These are phyloP conservation scores for Hymenoscyphus infarciens DNA, from an alignment of 2,329 filamentous ascomycete species.

Conservation along the genomic window DNA sequence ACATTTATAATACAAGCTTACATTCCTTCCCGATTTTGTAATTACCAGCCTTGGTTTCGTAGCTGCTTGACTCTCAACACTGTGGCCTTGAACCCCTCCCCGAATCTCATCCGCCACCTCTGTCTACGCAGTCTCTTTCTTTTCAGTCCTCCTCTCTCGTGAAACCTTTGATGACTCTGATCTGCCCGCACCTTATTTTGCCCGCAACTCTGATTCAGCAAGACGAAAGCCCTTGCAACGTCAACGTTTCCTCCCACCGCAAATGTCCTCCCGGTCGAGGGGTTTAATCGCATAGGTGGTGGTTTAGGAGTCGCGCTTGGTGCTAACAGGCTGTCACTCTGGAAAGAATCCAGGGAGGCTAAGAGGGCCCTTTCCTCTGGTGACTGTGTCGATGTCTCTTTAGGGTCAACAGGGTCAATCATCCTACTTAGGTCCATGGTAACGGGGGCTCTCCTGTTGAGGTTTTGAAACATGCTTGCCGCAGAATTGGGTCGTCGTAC, in stretches of 20 bases:
- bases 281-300: constrained; percentile 25
- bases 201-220: constrained; percentile 41
- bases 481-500: background rate
- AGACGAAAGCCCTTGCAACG: constrained; percentile 26
- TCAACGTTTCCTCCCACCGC: constrained; percentile 24
- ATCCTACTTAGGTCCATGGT: background rate
- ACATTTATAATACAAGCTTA: constrained; percentile 10
- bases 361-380: background rate
- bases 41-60: constrained; percentile 74
- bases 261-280: constrained; percentile 29
- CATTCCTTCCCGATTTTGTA: background rate
- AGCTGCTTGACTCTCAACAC: constrained; percentile 64
- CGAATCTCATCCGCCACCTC: constrained; percentile 68
- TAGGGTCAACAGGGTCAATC: background rate
- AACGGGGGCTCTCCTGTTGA: background rate
- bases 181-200: constrained; percentile 59
- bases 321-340: background rate
- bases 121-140: constrained; percentile 69
- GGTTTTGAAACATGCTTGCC: background rate
- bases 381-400: background rate
- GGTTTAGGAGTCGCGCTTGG: background rate
- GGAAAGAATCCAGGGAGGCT: background rate
- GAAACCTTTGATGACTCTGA: constrained; percentile 58
- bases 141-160: constrained; percentile 74
- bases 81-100: constrained; percentile 61